Evolutionary conservation across 75 land plant genomes (phyloP).

Genomic region (Selaginella tamariscina): DNA sequence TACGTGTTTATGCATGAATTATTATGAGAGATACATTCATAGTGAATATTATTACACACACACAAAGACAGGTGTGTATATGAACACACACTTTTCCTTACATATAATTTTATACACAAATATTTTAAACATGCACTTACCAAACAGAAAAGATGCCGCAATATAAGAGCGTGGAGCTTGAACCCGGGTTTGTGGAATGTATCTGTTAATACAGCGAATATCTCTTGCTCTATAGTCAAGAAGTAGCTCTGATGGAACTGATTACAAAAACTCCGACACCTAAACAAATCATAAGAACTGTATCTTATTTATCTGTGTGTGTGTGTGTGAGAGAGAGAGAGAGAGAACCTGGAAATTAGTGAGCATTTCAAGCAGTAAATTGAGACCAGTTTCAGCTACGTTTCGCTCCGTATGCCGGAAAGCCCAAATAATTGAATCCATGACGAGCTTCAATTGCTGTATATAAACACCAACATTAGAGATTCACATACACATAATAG

Average conservation of each 20-base stretch:
- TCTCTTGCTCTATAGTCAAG: not conserved
- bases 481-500: not conserved
- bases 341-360: not conserved
- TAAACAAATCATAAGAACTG: too few relatives aligned
- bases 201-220: slow-evolving; percentile 6
- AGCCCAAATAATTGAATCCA: slow-evolving; percentile 10
- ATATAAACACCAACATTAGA: not conserved
- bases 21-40: too few relatives aligned
- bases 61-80: too few relatives aligned
- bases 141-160: slow-evolving; percentile 88
- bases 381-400: slow-evolving; percentile 9
- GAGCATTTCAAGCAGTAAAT: slow-evolving; percentile 3
- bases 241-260: slow-evolving; percentile 10
- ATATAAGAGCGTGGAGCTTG: slow-evolving; percentile 29
- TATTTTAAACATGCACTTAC: slow-evolving; percentile 24
- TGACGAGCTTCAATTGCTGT: slow-evolving; percentile 11
- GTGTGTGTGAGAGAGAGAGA: not conserved
- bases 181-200: slow-evolving; percentile 12
- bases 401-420: slow-evolving; percentile 10
- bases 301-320: too few relatives aligned
- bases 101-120: too few relatives aligned
- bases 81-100: too few relatives aligned
- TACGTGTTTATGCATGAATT: too few relatives aligned
- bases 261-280: not conserved
- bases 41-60: too few relatives aligned